Evolutionary conservation across 192 early-diverging fungal genomes (phyloP), one percentile per base, ranked within the genome.

Genomic region (Backusella australiensis): DNA sequence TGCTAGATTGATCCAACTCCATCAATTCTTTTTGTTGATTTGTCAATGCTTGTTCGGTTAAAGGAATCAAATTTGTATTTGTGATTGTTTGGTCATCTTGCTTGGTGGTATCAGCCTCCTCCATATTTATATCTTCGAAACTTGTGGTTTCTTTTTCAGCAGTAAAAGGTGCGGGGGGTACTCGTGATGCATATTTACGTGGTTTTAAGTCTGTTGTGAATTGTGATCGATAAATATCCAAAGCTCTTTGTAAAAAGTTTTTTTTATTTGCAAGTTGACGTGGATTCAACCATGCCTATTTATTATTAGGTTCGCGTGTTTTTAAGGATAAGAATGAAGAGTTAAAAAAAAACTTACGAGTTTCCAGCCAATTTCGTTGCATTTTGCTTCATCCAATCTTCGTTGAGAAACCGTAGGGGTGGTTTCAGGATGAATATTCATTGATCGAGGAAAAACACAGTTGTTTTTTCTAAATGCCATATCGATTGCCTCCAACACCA

Each of bases 291-390:
- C 42, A 80, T 23, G 74, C 80, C 77, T 23, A 82, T 44, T 4
- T 68, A 49, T 23, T 67, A 56, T 74, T 77, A 71, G 11, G 77
- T 38, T 23, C 69, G 52, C 15, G 15, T 19, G 21, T 71, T 12
- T 74, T 74, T 34, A 21, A 19, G 23, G 21, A 11, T 35, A 12
- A 8, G 14, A 26, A 26, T 11, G 11, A 63, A 26, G 23, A 63
- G 9, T 14, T 11, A 63, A 26, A 66, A 74, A 29, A 17, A 19
- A 6, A n/a, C 83, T 75, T 86, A 86, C 86, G 70, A 93, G 75
- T 77, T 90, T 89, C 92, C 92, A 93, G 8, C 85, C 91, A 63
- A 92, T 71, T 44, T 90, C 88, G 78, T 86, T 93, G 75, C 79
- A 89, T 66, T 39, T 69, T 68, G 70, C 81, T 80, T 85, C 90